Evolutionary conservation across 75 land plant species (phyloP), one percentile per base, ranked within the genome.

Genomic region (Sequoiadendron giganteum): DNA sequence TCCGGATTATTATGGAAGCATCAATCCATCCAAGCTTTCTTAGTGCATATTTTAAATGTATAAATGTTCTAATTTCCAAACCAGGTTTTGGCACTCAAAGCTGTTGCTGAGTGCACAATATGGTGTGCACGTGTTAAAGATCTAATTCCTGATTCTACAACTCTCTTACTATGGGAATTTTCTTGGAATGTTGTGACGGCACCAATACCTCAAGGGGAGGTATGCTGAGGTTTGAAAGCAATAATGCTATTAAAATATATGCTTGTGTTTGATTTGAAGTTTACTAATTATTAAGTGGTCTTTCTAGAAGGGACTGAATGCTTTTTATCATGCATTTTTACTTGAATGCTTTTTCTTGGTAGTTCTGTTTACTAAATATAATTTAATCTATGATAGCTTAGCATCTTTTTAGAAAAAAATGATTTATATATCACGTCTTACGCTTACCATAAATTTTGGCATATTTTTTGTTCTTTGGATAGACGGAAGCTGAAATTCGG

Each of bases 401-500:
- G 25, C 11, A 38, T 40, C 45, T 49, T 83, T 7, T 4, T 61
- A 47, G 15, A 40, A 32, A 45, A 28, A n/a, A 2, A 34, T 34
- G 34, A 5, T 87, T 89, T 30, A 40, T 15, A 38, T 54, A 18
- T 47, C 65, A 52, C 61, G 32, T 52, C 36, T 47, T 84, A 45
- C 47, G 42, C n/a, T 32, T 34, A 36, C 32, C 40, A 6, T 40
- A 86, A 28, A 7, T 21, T 54, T 72, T 56, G 28, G 21, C n/a
- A 38, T 47, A 1, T 68, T 42, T 87, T 38, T 86, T 38, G 16
- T 52, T 39, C 8, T 86, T 8, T 47, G 32, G 34, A 39, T 88
- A 97, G 99, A 88, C 86, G 85, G 93, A 91, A 87, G 95, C 95
- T 49, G 96, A 97, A 89, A 77, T 95, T 36, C 88, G 80, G 73